Evolutionary conservation across 75 land plant genomes (phyloP).

Genomic region (Cupressus sempervirens): DNA sequence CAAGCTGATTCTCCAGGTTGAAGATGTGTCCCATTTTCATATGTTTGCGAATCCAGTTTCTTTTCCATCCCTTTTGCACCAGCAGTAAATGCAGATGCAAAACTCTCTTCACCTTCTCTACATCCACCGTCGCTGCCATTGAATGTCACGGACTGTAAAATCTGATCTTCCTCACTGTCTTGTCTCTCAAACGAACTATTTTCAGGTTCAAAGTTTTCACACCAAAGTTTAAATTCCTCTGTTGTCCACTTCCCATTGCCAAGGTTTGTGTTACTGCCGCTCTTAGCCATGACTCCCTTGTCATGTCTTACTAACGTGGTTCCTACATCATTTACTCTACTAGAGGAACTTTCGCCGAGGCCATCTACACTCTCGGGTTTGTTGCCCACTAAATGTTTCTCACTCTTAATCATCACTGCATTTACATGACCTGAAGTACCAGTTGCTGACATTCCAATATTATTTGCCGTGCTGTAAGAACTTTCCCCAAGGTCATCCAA

Average conservation of each 20-base stretch:
- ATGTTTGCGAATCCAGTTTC: background rate
- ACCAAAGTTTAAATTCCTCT: constrained; percentile 6
- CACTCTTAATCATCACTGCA: background rate
- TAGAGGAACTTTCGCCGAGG: background rate
- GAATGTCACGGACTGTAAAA: background rate
- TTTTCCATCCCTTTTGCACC: constrained; percentile 1
- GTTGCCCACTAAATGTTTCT: background rate
- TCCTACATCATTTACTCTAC: constrained; percentile 1
- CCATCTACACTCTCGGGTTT: background rate
- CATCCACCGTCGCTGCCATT: background rate
- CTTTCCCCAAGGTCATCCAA: constrained; percentile 6
- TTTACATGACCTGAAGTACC: background rate
- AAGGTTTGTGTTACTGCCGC: background rate
- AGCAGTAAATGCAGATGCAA: background rate
- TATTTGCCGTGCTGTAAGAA: background rate
- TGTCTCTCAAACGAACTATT: constrained; percentile 7
- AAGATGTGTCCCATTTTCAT: background rate
- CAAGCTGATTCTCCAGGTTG: constrained; percentile 1
- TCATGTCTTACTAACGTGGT: background rate
- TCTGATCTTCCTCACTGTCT: background rate
- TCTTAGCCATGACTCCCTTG: constrained; percentile 2
- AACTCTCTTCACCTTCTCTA: constrained; percentile 9
- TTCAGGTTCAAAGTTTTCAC: constrained; percentile 8
- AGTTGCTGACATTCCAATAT: background rate
- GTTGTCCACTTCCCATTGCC: background rate